Evolutionary conservation across 1,284 basidiomycete species (phyloP), one percentile per base, ranked within the genome.

Genomic region (Kalmanozyma brasiliensis): DNA sequence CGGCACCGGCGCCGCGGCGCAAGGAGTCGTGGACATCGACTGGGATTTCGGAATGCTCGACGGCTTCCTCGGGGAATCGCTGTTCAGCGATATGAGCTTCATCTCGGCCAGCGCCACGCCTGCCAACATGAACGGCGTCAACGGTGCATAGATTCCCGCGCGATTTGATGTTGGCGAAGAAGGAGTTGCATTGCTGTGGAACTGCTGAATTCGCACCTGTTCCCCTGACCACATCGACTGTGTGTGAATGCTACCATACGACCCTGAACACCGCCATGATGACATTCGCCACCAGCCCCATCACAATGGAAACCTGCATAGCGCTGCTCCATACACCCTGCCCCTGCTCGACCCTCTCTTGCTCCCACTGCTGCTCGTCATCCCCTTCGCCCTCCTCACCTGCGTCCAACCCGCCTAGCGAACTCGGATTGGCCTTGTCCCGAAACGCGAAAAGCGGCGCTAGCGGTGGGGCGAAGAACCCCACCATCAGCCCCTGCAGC

Each of bases 41-140:
- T 65, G 61, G 67, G 62, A 70, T n/a, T 62, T 69, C 35, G 60
- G 66, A 3, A 69, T 63, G 60, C 37, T 69, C 11, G 68, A 71
- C 22, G 62, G 63, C 6, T 67, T 71, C 32, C 35, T 71, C 2
- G 62, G 62, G 7, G 68, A 71, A 14, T 59, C 53, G 19, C 44
- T 71, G 26, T 71, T 71, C n/a, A 60, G 57, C 49, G 65, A 73
- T 47, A 73, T 69, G 70, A 62, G 64, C 43, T 66, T 68, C 30
- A 59, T 69, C 32, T 55, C 56, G 17, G 41, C 49, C 29, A 43
- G 52, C 4, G 53, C 52, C n/a, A 52, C 52, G 17, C 45, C 43
- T 17, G 43, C 43, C 1, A 17, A 34, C 11, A 41, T 42, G 48
- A 24, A 24, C 10, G 37, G 19, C 16, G 38, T n/a, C 3, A 23